Conservation (phyloP, 2,329 filamentous ascomycete genomes). For the Cercospora berteroae region DNA sequence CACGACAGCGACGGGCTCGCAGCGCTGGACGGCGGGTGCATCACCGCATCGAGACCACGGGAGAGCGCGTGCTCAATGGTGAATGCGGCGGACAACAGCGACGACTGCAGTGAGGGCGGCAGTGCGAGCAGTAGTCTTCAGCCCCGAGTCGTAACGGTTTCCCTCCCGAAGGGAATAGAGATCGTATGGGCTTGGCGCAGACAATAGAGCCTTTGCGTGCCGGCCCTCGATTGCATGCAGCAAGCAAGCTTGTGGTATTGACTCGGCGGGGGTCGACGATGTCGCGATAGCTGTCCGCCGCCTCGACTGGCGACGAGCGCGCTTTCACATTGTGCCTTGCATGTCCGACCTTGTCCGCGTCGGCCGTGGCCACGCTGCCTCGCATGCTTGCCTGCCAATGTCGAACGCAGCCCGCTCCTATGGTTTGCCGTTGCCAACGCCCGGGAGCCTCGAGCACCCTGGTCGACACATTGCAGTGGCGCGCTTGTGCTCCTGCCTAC, state of each 20-base stretch:
- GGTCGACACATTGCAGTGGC: neutral
- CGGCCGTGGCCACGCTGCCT: neutral
- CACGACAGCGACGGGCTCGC: neutral
- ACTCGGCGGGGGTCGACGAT: neutral
- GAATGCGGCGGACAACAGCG: neutral
- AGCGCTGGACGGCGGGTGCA: constrained; percentile 2
- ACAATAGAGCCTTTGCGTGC: neutral
- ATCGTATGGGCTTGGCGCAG: constrained; percentile 3
- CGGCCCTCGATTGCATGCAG: neutral
- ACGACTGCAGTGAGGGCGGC: neutral
- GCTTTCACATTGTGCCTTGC: neutral
- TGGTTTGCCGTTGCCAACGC: neutral
- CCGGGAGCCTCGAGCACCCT: neutral
- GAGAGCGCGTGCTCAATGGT: neutral
- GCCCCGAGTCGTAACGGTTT: neutral
- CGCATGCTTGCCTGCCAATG: neutral
- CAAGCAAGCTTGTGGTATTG: neutral
- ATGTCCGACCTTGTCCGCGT: constrained; percentile 1
- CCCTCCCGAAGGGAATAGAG: neutral
- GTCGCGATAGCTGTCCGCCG: neutral
- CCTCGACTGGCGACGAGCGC: neutral
- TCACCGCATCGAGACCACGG: neutral
- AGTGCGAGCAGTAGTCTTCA: neutral
- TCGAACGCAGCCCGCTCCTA: neutral
- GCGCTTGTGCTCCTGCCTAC: neutral